phyloP scores from a whole-genome alignment of 768 basidiomycete genomes.

The Russula ochroleuca region DNA sequence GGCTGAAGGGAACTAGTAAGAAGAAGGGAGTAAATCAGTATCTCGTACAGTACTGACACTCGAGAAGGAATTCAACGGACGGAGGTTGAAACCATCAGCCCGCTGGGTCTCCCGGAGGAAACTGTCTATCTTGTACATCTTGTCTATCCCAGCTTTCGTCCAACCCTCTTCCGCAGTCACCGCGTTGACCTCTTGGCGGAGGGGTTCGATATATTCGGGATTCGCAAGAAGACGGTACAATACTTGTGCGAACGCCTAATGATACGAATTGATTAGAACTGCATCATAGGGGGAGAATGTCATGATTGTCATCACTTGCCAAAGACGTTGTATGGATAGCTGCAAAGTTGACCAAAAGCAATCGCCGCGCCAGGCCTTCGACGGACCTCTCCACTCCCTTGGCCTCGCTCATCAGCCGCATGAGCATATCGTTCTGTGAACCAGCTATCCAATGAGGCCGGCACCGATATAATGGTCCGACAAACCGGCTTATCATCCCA shows the following conservation, averaged over 20 bases:
- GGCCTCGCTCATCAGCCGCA: too few species aligned
- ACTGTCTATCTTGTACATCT: slow-evolving; percentile 36
- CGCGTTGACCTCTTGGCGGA: too few species aligned
- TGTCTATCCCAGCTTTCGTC: too few species aligned
- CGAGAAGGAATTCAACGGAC: background rate
- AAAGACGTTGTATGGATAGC: slow-evolving; percentile 37
- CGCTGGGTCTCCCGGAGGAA: slow-evolving; percentile 36
- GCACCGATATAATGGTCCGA: too few species aligned
- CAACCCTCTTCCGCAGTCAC: too few species aligned
- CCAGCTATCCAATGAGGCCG: slow-evolving; percentile 3
- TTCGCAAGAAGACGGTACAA: slow-evolving; percentile 29
- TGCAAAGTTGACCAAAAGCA: slow-evolving; percentile 40
- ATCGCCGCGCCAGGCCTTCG: slow-evolving; percentile 32
- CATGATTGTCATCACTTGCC: slow-evolving; percentile 29
- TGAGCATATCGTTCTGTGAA: too few species aligned
- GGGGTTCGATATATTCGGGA: slow-evolving; percentile 27
- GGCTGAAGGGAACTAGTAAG: slow-evolving; percentile 24
- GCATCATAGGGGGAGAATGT: background rate
- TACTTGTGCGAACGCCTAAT: slow-evolving; percentile 14
- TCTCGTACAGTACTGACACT: too few species aligned
- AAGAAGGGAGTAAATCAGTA: background rate
- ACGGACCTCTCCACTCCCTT: too few species aligned
- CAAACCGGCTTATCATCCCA: too few species aligned
- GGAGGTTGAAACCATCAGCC: slow-evolving; percentile 16
- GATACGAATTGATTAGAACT: background rate